These are phyloP conservation scores for Monilinia fructicola DNA, from an alignment of 2,329 filamentous ascomycete genomes.

Conservation along the genomic window DNA sequence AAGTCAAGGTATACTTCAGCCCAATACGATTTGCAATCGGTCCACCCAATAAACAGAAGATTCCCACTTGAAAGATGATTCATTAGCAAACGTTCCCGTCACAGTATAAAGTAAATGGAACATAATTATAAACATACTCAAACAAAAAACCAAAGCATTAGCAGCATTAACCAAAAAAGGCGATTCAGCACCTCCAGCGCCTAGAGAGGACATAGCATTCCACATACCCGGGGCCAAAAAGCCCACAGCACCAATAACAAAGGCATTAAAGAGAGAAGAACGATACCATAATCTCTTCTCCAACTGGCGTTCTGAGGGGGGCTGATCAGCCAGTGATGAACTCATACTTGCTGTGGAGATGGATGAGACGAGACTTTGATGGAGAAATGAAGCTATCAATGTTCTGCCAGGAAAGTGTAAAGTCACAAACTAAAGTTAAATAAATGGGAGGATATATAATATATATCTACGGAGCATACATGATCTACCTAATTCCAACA, in stretches of 20 bases:
- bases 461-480: not conserved
- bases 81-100: constrained; percentile 34
- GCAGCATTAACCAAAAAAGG: constrained; percentile 47
- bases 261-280: constrained; percentile 44
- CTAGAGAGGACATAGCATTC: constrained; percentile 46
- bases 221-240: constrained; percentile 45
- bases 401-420: too few species aligned
- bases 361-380: not conserved
- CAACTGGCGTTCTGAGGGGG: not conserved
- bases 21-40: constrained; percentile 14
- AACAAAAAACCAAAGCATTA: constrained; percentile 48
- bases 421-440: not conserved
- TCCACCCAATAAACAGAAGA: constrained; percentile 6
- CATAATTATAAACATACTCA: constrained; percentile 42
- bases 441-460: not conserved
- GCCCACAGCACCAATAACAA: constrained; percentile 43
- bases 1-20: constrained; percentile 24
- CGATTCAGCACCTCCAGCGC: constrained; percentile 50
- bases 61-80: constrained; percentile 42
- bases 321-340: not conserved
- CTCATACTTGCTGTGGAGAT: not conserved
- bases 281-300: constrained; percentile 4
- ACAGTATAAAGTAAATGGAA: constrained; percentile 43
- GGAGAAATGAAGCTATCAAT: not conserved
- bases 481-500: too few species aligned